These are phyloP conservation scores for Ophiostoma pallidulum DNA, from an alignment of 2,329 filamentous ascomycete genomes.

Conservation along the genomic window DNA sequence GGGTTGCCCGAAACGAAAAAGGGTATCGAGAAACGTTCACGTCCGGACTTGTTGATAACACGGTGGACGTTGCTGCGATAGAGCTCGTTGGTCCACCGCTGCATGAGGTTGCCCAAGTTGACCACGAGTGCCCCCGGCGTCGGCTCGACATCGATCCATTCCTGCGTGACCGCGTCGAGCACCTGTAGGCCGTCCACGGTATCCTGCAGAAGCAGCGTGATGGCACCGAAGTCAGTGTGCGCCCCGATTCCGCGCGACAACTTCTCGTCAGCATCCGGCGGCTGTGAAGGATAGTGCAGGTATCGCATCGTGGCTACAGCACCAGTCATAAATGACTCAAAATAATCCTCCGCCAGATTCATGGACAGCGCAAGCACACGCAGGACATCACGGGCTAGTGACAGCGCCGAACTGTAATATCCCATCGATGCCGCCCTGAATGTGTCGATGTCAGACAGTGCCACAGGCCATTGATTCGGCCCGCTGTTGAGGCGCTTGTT, in stretches of 20 bases:
- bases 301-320: constrained; percentile 4
- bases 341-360: constrained; percentile 32
- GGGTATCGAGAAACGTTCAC: constrained; percentile 14
- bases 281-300: constrained; percentile 27
- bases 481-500: constrained; percentile 28
- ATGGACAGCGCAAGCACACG: constrained; percentile 29
- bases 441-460: not conserved
- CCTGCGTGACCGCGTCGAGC: constrained; percentile 31
- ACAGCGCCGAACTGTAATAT: too few relatives aligned
- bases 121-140: constrained; percentile 37
- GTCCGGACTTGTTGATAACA: constrained; percentile 30
- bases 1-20: constrained; percentile 15
- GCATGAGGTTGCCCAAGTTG: constrained; percentile 40
- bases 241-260: constrained; percentile 33
- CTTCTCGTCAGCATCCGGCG: constrained; percentile 23
- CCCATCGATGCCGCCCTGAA: constrained; percentile 3
- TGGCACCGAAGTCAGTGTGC: constrained; percentile 45
- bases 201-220: constrained; percentile 45
- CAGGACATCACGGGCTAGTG: constrained; percentile 6
- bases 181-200: constrained; percentile 41
- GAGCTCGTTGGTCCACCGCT: constrained; percentile 41
- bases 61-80: constrained; percentile 47
- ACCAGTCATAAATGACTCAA: constrained; percentile 18
- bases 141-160: constrained; percentile 36
- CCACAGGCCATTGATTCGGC: constrained; percentile 24